Base-by-base conservation (phyloP, 1,139 yeast genomes). In the Candida gigantensis region DNA sequence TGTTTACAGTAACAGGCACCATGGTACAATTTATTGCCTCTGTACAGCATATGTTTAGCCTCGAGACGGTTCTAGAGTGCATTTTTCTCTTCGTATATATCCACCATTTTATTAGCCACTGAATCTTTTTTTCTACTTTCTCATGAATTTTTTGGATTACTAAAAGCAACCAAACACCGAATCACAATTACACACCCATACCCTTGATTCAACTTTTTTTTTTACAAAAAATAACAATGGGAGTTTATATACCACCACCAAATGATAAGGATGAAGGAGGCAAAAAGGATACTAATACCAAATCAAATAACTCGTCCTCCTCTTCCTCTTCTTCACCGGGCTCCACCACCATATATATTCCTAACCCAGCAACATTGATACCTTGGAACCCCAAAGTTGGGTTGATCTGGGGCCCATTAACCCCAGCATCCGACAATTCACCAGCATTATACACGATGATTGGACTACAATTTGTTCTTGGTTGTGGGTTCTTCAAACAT, bases 351-450 rank as follows among this genome's bases (percentile, higher is more conserved):
- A 45, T 57, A 29, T 43, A 49, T 27, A 49, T 57, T 12, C 58
- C 61, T 9, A 54, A 54, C 30, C 60, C 61, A 8, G 42, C 53
- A 5, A 32, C 49, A 9, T 49, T 49, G 34, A 47, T 62, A 15
- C 71, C 72, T 14, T 49, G 46, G 10, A 70, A 71, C 42, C 86
- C 85, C 6, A 74, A 77, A 41, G 56, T 79, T 15, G 86, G 85
- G 1, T 61, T 80, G 31, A 52, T 77, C 27, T 77, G 82, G 79
- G 83, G 84, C 1, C 84, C 85, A 1, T 52, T 80, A 27, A 81
- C 77, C 1, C 86, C 86, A 2, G 81, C 84, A 0, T 66, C 83
- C 2, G 85, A 80, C 45, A 74, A 77, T 50, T 50, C 61, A 19
- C 60, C 68, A 5, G 84, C 81, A 0, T 52, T 79, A 2, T 70